These are phyloP conservation scores for Taphrina deformans DNA, from an alignment of 1,139 yeast genomes.

Conservation along the genomic window DNA sequence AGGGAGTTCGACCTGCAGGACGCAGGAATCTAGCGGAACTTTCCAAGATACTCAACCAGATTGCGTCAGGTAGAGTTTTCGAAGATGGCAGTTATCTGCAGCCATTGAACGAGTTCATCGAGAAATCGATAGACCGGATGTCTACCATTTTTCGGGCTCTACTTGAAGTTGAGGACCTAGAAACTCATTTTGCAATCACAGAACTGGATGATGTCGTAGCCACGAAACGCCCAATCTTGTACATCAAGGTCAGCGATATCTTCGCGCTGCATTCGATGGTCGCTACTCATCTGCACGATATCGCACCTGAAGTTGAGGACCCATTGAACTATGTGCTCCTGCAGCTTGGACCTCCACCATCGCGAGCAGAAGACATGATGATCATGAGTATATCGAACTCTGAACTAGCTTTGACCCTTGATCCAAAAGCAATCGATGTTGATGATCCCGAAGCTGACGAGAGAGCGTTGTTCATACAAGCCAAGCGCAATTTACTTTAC, in stretches of 20 bases:
- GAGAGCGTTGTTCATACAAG: conserved; percentile 65
- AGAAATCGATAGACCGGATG: conserved; percentile 53
- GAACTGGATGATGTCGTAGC: conserved; percentile 72
- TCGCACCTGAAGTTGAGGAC: conserved; percentile 56
- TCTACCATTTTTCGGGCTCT: conserved; percentile 49
- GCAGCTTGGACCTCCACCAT: conserved; percentile 51
- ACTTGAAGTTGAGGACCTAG: conserved; percentile 47
- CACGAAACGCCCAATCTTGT: conserved; percentile 63
- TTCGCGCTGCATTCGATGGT: conserved; percentile 61
- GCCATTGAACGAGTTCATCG: conserved; percentile 74
- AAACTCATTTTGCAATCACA: conserved; percentile 60
- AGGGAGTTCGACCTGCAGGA: conserved; percentile 43
- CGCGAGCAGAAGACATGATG: conserved; percentile 44
- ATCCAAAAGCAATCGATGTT: conserved; percentile 48
- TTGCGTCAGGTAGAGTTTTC: conserved; percentile 68
- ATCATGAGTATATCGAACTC: conserved; percentile 19
- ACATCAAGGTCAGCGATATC: conserved; percentile 65
- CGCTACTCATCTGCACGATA: conserved; percentile 54
- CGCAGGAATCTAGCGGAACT: conserved; percentile 61
- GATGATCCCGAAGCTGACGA: conserved; percentile 49
- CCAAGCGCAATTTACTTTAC: conserved; percentile 75
- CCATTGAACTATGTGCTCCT: conserved; percentile 53
- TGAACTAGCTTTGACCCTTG: conserved; percentile 49
- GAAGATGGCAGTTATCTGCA: conserved; percentile 68
- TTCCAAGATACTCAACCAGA: conserved; percentile 62